Evolutionary conservation across 2,329 filamentous ascomycete genomes (phyloP), one percentile per base, ranked within the genome.

Genomic region (Salinomyces thailandicus): DNA sequence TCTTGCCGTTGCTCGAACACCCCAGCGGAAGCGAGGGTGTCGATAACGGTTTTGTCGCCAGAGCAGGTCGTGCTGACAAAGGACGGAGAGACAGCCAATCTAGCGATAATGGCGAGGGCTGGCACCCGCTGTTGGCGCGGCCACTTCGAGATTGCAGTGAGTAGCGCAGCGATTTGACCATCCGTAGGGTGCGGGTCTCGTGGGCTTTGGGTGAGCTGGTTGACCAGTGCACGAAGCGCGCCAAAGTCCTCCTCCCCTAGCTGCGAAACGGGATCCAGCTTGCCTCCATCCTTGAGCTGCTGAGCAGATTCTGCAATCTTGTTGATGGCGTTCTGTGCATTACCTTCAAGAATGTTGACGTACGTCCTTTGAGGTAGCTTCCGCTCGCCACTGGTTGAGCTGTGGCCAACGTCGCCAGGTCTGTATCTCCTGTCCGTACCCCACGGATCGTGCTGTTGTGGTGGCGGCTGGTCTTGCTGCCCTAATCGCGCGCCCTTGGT

Each of bases 401-500:
- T 58, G 4, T 62, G 58, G 1, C 62, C 54, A 4, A 62, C 66
- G 46, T 84, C 77, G 11, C 79, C 83, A 15, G 86, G 85, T 35
- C 80, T 74, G 58, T 93, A 93, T 47, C 84, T 71, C 36, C 77
- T 74, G 47, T 89, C 85, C 13, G 77, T 78, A 5, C 85, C 85
- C 66, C 78, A 85, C 0, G 85, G 80, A 60, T 93, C 84, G 20
- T 75, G 66, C 1, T 71, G 72, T 12, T 64, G 60, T 2, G 66
- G 32, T 71, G 64, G 12, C 57, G 52, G 34, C 67, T 57, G 39
- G 30, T 40, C 28, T 28, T 45, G 37, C 18, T 53, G 50, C 1
- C 85, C 85, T n/a, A 94, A 64, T 1, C 79, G 85, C 5, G 85
- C 81, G 3, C 86, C 87, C 62, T 89, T 77, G 1, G 87, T 93